A percentile compares a stretch with the other conserved stretches of the same genome.
These are phyloP conservation scores for Domatiomyces catenatus DNA, from an alignment of 2,329 filamentous ascomycete species.

Conservation along the genomic window DNA sequence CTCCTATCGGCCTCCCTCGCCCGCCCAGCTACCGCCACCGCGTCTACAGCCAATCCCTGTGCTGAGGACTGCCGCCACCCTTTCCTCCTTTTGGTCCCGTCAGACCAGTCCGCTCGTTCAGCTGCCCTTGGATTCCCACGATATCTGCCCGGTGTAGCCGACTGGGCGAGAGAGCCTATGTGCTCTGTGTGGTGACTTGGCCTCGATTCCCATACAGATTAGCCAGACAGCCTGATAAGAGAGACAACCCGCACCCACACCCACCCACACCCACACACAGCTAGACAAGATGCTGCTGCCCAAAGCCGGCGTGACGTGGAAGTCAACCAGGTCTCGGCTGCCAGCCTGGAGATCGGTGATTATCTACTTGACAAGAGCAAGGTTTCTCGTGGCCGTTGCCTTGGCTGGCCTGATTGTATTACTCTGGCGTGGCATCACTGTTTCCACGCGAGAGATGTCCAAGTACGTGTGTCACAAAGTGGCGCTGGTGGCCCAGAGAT, in stretches of 20 bases:
- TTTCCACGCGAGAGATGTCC: slow-evolving; percentile 74
- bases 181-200: not conserved
- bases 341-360: slow-evolving; percentile 60
- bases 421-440: slow-evolving; percentile 74
- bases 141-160: not conserved
- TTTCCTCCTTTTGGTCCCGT: not conserved
- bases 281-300: slow-evolving; percentile 60
- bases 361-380: slow-evolving; percentile 57
- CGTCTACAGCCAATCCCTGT: not conserved
- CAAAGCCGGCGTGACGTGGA: slow-evolving; percentile 84
- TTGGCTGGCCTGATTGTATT: slow-evolving; percentile 57
- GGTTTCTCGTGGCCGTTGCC: slow-evolving; percentile 60
- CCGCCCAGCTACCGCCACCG: not conserved
- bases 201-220: not conserved
- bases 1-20: not conserved
- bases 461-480: slow-evolving; percentile 47
- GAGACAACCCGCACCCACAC: no score
- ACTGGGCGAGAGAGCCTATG: not conserved
- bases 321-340: slow-evolving; percentile 64
- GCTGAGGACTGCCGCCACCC: not conserved
- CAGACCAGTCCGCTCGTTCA: slow-evolving; percentile 1
- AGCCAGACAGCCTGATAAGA: no score
- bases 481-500: not conserved
- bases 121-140: not conserved
- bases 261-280: no score